These are phyloP conservation scores for Atkinsonella texensis DNA, from an alignment of 2,329 filamentous ascomycete genomes.

Conservation along the genomic window DNA sequence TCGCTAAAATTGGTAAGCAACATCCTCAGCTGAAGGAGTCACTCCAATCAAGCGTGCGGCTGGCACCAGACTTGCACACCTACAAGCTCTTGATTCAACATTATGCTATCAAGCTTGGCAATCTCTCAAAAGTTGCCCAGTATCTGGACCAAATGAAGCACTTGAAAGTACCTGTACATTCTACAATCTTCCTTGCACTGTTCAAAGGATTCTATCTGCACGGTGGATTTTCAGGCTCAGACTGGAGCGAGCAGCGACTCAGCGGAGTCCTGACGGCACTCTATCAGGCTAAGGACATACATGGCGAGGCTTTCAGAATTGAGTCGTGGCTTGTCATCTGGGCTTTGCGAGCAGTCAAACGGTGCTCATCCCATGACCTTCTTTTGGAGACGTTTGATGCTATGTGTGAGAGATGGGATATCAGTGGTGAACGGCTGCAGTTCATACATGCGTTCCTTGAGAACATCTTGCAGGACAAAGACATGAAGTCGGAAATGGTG, in stretches of 20 bases:
- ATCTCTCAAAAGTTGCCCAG: slow-evolving; percentile 57
- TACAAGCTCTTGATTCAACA: slow-evolving; percentile 71
- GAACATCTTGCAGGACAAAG: slow-evolving; percentile 24
- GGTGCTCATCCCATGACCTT: slow-evolving; percentile 38
- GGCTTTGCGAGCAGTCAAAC: slow-evolving; percentile 51
- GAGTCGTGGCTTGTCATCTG: slow-evolving; percentile 50
- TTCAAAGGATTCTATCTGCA: slow-evolving; percentile 73
- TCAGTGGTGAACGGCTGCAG: slow-evolving; percentile 26
- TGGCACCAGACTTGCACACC: slow-evolving; percentile 65
- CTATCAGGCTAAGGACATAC: slow-evolving; percentile 38
- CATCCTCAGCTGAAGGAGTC: slow-evolving; percentile 40
- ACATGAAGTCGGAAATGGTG: slow-evolving; percentile 17
- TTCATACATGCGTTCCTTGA: slow-evolving; percentile 36
- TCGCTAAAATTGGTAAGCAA: slow-evolving; percentile 40
- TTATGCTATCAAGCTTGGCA: slow-evolving; percentile 54
- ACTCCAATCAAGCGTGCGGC: slow-evolving; percentile 50
- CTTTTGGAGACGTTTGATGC: slow-evolving; percentile 43
- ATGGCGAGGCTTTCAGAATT: slow-evolving; percentile 35
- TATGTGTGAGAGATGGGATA: slow-evolving; percentile 35
- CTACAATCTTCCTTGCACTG: slow-evolving; percentile 65
- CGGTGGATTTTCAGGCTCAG: slow-evolving; percentile 49
- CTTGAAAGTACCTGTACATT: slow-evolving; percentile 56
- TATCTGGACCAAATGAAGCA: slow-evolving; percentile 71
- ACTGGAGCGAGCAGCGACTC: slow-evolving; percentile 64
- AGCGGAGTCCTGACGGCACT: slow-evolving; percentile 56